Conservation (phyloP, 345 rosid species). For the Lepidium africanum region DNA sequence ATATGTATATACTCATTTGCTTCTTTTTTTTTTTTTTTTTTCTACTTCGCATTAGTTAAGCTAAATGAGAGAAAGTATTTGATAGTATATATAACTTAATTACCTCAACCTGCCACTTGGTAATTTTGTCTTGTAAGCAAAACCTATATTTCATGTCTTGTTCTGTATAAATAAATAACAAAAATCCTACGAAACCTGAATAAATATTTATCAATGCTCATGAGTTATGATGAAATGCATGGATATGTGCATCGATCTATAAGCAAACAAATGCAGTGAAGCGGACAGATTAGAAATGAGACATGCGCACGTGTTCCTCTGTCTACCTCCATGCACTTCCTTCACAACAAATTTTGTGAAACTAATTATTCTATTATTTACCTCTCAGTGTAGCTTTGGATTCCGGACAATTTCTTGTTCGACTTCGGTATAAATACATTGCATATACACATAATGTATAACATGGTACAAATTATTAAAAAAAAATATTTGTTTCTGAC, state of each 20-base stretch:
- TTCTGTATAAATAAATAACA: neutral
- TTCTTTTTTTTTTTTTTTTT: too few relatives aligned
- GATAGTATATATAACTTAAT: neutral
- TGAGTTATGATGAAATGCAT: slow-evolving; percentile 6
- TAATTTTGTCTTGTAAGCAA: slow-evolving; percentile 3
- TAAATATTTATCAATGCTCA: neutral
- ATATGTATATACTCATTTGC: too few relatives aligned
- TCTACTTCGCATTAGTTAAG: too few relatives aligned
- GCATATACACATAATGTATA: neutral
- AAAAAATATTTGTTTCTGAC: neutral
- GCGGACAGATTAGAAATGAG: slow-evolving; percentile 10
- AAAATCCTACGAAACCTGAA: neutral
- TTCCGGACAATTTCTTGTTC: slow-evolving; percentile 19
- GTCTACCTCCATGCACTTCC: slow-evolving; percentile 21
- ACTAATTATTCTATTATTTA: neutral
- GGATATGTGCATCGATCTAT: slow-evolving; percentile 11
- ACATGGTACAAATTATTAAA: neutral
- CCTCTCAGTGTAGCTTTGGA: slow-evolving; percentile 9
- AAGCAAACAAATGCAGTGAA: slow-evolving; percentile 6
- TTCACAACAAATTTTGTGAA: slow-evolving; percentile 20
- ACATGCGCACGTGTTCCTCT: slow-evolving; percentile 32
- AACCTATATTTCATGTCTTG: slow-evolving; percentile 7
- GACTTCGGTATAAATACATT: neutral
- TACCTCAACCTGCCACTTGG: neutral
- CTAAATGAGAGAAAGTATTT: neutral